A percentile compares a stretch with the other conserved stretches of the same genome.
phyloP scores from a whole-genome alignment of 805 yeast species.

The Diddensiella santjacobensis region DNA sequence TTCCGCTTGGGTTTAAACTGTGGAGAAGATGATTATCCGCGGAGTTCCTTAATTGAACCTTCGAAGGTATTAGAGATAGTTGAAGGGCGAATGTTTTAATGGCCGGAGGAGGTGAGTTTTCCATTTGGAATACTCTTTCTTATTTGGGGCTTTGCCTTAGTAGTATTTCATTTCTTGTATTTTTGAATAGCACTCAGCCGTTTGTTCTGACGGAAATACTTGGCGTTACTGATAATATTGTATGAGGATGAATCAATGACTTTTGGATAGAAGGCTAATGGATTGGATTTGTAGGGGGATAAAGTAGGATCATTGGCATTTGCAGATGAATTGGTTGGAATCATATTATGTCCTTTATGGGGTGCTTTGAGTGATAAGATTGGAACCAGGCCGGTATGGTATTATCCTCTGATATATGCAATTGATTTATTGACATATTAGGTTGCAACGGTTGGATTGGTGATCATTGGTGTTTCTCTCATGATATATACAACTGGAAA shows the following conservation, averaged over 20 bases:
- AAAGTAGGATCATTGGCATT: slow-evolving; percentile 50
- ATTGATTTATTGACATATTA: neutral
- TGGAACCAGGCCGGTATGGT: slow-evolving; percentile 47
- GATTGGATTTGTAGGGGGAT: slow-evolving; percentile 38
- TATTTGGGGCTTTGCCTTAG: slow-evolving; percentile 39
- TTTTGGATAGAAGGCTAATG: neutral
- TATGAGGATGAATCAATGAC: slow-evolving; percentile 6
- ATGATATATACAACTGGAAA: slow-evolving; percentile 47
- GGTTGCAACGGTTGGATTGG: slow-evolving; percentile 47
- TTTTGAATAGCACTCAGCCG: slow-evolving; percentile 43
- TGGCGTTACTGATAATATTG: slow-evolving; percentile 30
- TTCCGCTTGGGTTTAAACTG: no score
- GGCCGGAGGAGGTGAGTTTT: neutral
- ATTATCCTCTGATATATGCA: neutral
- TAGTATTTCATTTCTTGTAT: slow-evolving; percentile 42
- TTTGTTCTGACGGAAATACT: slow-evolving; percentile 41
- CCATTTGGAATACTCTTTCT: slow-evolving; percentile 10
- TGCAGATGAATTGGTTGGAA: slow-evolving; percentile 56
- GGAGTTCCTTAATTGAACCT: no score
- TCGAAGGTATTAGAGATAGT: no score
- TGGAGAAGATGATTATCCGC: no score
- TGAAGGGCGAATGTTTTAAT: neutral
- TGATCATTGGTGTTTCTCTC: slow-evolving; percentile 46
- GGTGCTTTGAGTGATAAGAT: slow-evolving; percentile 62
- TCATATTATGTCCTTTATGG: slow-evolving; percentile 53